Conservation (phyloP, 169 alveolate species). For the Cryptosporidium ryanae region DNA sequence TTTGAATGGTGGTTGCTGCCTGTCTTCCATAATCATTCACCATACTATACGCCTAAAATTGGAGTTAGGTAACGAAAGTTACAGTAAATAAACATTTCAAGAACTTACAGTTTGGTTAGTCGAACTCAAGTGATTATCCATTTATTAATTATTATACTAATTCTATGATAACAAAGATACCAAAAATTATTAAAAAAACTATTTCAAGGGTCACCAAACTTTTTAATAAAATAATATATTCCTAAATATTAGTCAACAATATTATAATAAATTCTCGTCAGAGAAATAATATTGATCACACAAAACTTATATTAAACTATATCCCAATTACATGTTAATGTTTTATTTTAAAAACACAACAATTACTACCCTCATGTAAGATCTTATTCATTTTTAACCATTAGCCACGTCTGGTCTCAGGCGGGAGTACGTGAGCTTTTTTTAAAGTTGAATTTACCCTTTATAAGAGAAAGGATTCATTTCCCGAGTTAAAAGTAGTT, state of each 20-base stretch:
- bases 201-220: no score
- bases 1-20: slow-evolving; percentile 69
- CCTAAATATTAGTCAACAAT: no score
- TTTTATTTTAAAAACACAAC: slow-evolving; percentile 1
- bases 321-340: slow-evolving; percentile 12
- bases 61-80: neutral
- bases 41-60: slow-evolving; percentile 62
- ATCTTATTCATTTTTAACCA: slow-evolving; percentile 29
- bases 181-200: neutral
- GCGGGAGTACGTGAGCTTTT: slow-evolving; percentile 12
- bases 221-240: no score
- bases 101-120: slow-evolving; percentile 55
- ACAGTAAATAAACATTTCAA: neutral
- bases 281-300: slow-evolving; percentile 4
- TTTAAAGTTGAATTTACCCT: no score
- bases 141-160: slow-evolving; percentile 1
- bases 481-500: no score
- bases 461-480: no score
- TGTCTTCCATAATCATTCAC: slow-evolving; percentile 73
- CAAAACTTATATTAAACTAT: neutral
- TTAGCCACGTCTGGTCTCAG: slow-evolving; percentile 45
- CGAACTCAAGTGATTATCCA: slow-evolving; percentile 45
- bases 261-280: no score
- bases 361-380: slow-evolving; percentile 10
- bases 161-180: neutral